These are phyloP conservation scores for Macaranga tanarius DNA, from an alignment of 441 rosid species.

Conservation along the genomic window DNA sequence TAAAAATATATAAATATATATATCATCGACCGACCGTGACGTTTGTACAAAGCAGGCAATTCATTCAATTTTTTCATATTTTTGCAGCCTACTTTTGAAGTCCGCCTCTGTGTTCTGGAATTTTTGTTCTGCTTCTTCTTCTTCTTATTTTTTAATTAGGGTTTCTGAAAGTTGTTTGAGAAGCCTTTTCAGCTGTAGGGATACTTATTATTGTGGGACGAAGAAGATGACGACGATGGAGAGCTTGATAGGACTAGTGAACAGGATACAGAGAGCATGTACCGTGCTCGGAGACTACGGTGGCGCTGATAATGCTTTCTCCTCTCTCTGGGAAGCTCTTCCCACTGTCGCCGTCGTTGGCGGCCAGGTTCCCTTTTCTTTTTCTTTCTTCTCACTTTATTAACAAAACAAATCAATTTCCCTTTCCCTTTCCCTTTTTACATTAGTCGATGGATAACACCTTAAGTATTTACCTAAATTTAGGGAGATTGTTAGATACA, in stretches of 20 bases:
- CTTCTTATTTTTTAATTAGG: background rate
- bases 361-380: constrained; percentile 59
- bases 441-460: too few relatives aligned
- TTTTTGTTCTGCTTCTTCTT: too few relatives aligned
- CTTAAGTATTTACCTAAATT: too few relatives aligned
- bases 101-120: too few relatives aligned
- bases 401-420: too few relatives aligned
- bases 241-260: constrained; percentile 85
- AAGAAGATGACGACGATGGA: constrained; percentile 81
- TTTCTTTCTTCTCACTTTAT: background rate
- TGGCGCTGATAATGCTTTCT: constrained; percentile 57
- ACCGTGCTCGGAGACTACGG: constrained; percentile 86
- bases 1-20: too few relatives aligned
- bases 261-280: constrained; percentile 81
- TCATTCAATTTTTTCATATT: too few relatives aligned
- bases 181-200: background rate
- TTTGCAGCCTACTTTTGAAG: too few relatives aligned
- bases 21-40: too few relatives aligned
- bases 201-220: background rate
- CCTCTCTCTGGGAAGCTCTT: constrained; percentile 94
- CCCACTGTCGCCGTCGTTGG: constrained; percentile 96
- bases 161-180: background rate
- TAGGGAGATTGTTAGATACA: too few relatives aligned
- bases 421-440: too few relatives aligned
- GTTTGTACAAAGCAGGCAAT: too few relatives aligned